Conservation (phyloP, 768 basidiomycete genomes). For the Suillus variegatus region DNA sequence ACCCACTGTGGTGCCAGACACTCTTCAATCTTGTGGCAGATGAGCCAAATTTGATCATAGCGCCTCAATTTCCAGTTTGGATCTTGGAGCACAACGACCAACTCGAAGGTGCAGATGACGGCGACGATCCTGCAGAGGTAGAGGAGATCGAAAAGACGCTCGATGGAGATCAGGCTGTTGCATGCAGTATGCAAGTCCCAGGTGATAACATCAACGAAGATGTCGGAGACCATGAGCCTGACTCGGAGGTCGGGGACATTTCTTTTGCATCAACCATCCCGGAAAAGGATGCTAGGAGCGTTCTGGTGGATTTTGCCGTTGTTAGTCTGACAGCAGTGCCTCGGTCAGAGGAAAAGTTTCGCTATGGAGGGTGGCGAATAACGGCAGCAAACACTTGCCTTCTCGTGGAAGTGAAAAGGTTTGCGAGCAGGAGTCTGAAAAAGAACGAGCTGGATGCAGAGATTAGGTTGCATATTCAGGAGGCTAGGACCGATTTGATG, state of each 20-base stretch:
- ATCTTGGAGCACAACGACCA: background rate
- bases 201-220: background rate
- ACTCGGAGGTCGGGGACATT: too few species aligned
- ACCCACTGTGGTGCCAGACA: background rate
- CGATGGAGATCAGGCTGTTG: too few species aligned
- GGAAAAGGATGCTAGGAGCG: too few species aligned
- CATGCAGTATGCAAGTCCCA: background rate
- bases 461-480: background rate
- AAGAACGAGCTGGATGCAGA: background rate
- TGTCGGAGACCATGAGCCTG: background rate
- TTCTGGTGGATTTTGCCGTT: too few species aligned
- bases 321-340: too few species aligned
- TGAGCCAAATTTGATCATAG: slow-evolving; percentile 2
- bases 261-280: too few species aligned
- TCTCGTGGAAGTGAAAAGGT: too few species aligned
- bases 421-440: background rate
- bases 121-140: background rate
- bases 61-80: slow-evolving; percentile 1
- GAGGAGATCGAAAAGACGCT: background rate
- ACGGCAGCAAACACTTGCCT: too few species aligned
- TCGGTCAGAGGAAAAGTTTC: too few species aligned
- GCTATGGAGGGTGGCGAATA: too few species aligned
- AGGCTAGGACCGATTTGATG: background rate
- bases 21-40: background rate
- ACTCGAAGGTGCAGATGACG: background rate